Evolutionary conservation across 2,329 filamentous ascomycete genomes (phyloP).

Genomic region (Amauroascus niger): DNA sequence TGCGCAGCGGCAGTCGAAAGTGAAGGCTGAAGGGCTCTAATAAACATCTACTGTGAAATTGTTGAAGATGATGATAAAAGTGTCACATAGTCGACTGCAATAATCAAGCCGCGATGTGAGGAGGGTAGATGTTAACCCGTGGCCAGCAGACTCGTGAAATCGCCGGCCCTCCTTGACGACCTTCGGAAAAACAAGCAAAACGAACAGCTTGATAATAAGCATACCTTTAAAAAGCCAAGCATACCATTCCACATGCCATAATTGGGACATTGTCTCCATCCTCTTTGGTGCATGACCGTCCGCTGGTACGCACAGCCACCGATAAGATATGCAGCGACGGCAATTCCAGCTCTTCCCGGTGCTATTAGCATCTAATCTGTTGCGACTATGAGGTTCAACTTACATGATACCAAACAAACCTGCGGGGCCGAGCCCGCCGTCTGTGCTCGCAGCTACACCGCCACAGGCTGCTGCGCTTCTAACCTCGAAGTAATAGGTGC

Average conservation of each 20-base stretch:
- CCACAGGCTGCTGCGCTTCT: slow-evolving; percentile 77
- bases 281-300: slow-evolving; percentile 84
- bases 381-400: slow-evolving; percentile 36
- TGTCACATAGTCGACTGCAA: slow-evolving; percentile 4
- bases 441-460: slow-evolving; percentile 50
- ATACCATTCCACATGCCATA: slow-evolving; percentile 87
- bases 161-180: slow-evolving; percentile 20
- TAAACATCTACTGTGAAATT: background rate
- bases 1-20: background rate
- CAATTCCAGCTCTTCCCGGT: slow-evolving; percentile 45
- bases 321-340: slow-evolving; percentile 77
- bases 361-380: slow-evolving; percentile 15
- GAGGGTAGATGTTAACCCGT: slow-evolving; percentile 17
- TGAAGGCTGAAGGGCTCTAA: background rate
- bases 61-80: background rate
- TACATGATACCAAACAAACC: slow-evolving; percentile 84
- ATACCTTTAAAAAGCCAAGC: slow-evolving; percentile 71
- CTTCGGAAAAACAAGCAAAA: slow-evolving; percentile 24
- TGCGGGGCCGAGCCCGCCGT: slow-evolving; percentile 55
- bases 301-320: slow-evolving; percentile 94
- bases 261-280: slow-evolving; percentile 92
- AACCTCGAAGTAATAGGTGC: slow-evolving; percentile 91
- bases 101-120: slow-evolving; percentile 32
- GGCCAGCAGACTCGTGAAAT: slow-evolving; percentile 21
- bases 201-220: slow-evolving; percentile 36